Evolutionary conservation across 73 alveolate genomes (phyloP), one percentile per base, ranked within the genome.

Genomic region (Paramecium primaurelia): DNA sequence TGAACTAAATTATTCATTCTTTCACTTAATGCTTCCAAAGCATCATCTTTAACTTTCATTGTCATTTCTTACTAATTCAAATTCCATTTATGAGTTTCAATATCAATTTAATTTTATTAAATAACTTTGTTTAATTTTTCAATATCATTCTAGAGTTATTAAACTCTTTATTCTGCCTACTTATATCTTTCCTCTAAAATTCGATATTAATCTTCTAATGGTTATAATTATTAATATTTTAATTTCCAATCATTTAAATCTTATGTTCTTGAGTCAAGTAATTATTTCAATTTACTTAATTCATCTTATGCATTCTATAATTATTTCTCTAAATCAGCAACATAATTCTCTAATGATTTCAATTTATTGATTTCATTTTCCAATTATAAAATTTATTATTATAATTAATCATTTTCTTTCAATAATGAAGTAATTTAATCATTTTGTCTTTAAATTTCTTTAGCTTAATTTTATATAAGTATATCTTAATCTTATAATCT

Each of bases 11-110:
- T 26, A 28, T 7, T 7, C 32, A 77, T 22, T 77, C 90, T 77
- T 30, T 38, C 51, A 22, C 42, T 26, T 22, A 77, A 34, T 8
- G 90, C 69, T 11, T 77, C 71, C 20, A 77, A 25, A 25, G 69
- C 73, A 77, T 77, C 90, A 77, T 44, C 90, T n/a, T 44, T 77
- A 0, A 30, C 54, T 26, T 77, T 77, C 42, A 77, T 26, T 8
- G 45, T 40, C 45, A 30, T 77, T 5, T 77, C 90, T 8, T 20
- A 10, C 28, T 77, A 20, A 40, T 40, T 44, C 11, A 40, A 9
- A 22, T 77, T 40, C 69, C 69, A 77, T 77, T 40, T 77, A 6
- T 30, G 54, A 37, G 45, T 26, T 4, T 77, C 71, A n/a, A 25
- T 77, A 40, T 77, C 69, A 14, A 37, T n/a, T 40, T 44, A 40